A percentile compares a stretch with the other conserved stretches of the same genome.
phyloP scores from a whole-genome alignment of 2,329 filamentous ascomycete genomes.

The Pezicula carpinea region DNA sequence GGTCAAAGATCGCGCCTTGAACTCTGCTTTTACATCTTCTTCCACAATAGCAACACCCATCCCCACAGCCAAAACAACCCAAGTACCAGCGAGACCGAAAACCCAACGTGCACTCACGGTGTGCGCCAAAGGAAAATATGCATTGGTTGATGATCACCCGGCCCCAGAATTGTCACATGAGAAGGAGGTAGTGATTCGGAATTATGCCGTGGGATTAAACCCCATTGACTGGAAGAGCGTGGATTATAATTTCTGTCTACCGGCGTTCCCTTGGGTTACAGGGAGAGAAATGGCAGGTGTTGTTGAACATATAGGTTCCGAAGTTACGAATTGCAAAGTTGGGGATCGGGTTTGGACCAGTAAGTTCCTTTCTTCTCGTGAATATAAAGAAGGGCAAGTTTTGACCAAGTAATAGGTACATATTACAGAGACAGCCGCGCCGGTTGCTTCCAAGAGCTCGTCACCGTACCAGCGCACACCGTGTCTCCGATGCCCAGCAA shows the following conservation, averaged over 20 bases:
- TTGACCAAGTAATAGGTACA: constrained; percentile 32
- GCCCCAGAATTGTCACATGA: constrained; percentile 32
- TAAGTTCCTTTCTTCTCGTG: constrained; percentile 1
- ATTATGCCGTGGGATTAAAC: constrained; percentile 35
- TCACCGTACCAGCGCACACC: constrained; percentile 36
- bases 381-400: constrained; percentile 10
- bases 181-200: constrained; percentile 33
- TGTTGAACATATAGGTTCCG: constrained; percentile 11
- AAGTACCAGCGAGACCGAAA: not conserved
- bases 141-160: constrained; percentile 24
- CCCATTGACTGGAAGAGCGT: constrained; percentile 39
- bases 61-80: not conserved
- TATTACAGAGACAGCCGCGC: constrained; percentile 38
- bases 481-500: constrained; percentile 33
- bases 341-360: constrained; percentile 25
- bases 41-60: not conserved
- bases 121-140: constrained; percentile 4
- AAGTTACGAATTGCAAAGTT: constrained; percentile 11
- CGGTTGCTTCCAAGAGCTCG: constrained; percentile 38
- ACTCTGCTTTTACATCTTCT: not conserved
- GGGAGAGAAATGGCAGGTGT: constrained; percentile 17
- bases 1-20: not conserved
- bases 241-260: constrained; percentile 38
- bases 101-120: not conserved
- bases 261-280: constrained; percentile 21